These are phyloP conservation scores for Conoideocrella luteorostrata DNA, from an alignment of 2,329 filamentous ascomycete species.

Conservation along the genomic window DNA sequence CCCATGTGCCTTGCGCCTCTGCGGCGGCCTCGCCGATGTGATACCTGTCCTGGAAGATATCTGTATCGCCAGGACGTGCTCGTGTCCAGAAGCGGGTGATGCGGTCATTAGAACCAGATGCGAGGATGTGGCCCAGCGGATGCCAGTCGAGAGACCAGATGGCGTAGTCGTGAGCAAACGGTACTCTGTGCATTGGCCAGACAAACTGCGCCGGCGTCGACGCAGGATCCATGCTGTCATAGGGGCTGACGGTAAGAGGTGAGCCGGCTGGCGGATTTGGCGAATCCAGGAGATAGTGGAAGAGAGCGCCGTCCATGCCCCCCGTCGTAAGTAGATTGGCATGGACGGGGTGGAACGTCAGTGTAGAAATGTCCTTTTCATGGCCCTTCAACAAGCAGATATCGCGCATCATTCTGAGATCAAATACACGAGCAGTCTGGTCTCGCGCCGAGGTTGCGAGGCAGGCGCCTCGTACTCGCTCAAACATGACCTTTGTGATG, in stretches of 20 bases:
- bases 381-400: slow-evolving; percentile 89
- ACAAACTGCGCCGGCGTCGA: slow-evolving; percentile 85
- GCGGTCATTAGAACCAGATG: slow-evolving; percentile 91
- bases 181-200: slow-evolving; percentile 79
- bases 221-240: slow-evolving; percentile 73
- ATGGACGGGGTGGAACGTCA: slow-evolving; percentile 92
- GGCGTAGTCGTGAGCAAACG: slow-evolving; percentile 86
- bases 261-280: slow-evolving; percentile 76
- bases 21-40: slow-evolving; percentile 92
- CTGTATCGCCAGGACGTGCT: slow-evolving; percentile 78
- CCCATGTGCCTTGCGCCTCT: slow-evolving; percentile 92
- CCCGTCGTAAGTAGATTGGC: slow-evolving; percentile 84
- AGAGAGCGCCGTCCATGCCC: slow-evolving; percentile 80
- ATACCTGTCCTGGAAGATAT: slow-evolving; percentile 82
- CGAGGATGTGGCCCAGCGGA: slow-evolving; percentile 88
- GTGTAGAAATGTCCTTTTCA: slow-evolving; percentile 89
- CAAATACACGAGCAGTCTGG: slow-evolving; percentile 87
- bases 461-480: slow-evolving; percentile 74
- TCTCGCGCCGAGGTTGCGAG: slow-evolving; percentile 91
- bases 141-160: slow-evolving; percentile 99
- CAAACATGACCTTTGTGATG: slow-evolving; percentile 87
- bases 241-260: slow-evolving; percentile 68
- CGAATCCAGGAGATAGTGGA: slow-evolving; percentile 94
- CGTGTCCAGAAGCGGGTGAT: slow-evolving; percentile 97
- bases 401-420: slow-evolving; percentile 97